Base-by-base conservation (phyloP, 352 stramenopile species). In the Globisporangium yorkense region DNA sequence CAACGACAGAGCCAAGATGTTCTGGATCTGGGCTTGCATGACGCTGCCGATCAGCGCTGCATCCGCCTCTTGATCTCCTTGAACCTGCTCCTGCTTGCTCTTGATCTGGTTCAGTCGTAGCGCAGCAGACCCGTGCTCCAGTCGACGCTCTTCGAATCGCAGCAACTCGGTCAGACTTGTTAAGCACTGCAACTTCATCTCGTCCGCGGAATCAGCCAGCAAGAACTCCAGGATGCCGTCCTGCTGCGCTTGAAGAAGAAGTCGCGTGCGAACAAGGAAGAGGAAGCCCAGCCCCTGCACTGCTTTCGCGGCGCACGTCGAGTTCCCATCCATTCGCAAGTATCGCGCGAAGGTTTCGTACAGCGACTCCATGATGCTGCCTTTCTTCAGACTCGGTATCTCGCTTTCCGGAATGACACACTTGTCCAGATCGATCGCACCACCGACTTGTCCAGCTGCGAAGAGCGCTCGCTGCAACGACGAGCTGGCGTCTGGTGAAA, bases 31-130 rank as follows among this genome's bases (percentile, higher is more conserved):
- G n/a, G 73, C 84, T 62, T 94, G 84, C 83, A 94, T 93, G 13
- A 96, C 75, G 33, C 84, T 84, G 31, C 84, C 86, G 44, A 96
- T 93, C n/a, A 94, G 71, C 7, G 82, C 86, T 20, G 82, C 82
- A 35, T 93, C 84, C 15, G 79, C 82, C 73, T 94, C 83, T 62
- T 94, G 86, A 45, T 96, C 86, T n/a, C 86, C 84, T 65, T 87
- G 77, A 24, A 96, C 77, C 65, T 93, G 82, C 8, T 86, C 65
- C 41, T 84, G 72, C 55, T 87, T 92, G 39, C 68, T 87, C 53
- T 81, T 90, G 51, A 72, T 71, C n/a, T 61, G 63, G 49, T 75
- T 66, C 61, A 77, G 77, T 35, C 64, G 75, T 33, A 68, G 67
- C 37, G 66, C 61, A 0, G 72, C 67, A 5, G 66, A 24, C 3